A percentile compares a stretch with the other conserved stretches of the same genome.
Conservation (phyloP, 2,329 filamentous ascomycete species). For the Tolypocladium guangdongense region DNA sequence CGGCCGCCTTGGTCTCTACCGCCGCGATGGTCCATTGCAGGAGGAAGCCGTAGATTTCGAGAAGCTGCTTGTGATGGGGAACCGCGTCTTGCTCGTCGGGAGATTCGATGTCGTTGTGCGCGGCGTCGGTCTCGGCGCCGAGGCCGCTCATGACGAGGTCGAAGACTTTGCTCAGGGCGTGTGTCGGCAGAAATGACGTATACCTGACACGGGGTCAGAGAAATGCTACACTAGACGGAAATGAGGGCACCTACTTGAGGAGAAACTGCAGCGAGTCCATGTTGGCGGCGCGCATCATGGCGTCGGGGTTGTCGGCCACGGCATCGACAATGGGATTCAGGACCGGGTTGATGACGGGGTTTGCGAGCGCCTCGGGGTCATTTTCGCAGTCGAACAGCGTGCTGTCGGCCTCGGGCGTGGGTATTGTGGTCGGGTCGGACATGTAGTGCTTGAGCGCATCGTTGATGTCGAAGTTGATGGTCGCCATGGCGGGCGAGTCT, state of each 20-base stretch:
- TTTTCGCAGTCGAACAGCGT: constrained; percentile 85
- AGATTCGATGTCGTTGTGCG: constrained; percentile 76
- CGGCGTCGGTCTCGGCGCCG: constrained; percentile 72
- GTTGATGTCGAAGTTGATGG: constrained; percentile 88
- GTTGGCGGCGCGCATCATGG: constrained; percentile 63
- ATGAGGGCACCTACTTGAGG: constrained; percentile 75
- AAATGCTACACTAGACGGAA: constrained; percentile 3
- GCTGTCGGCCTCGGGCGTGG: constrained; percentile 75
- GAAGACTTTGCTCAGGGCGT: constrained; percentile 83
- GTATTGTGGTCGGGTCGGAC: constrained; percentile 75
- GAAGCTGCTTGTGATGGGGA: constrained; percentile 75
- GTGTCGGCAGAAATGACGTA: constrained; percentile 65
- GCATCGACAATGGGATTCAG: constrained; percentile 89
- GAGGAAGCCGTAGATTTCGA: constrained; percentile 90
- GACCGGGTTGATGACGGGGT: constrained; percentile 68
- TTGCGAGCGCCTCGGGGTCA: constrained; percentile 74
- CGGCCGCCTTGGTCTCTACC: constrained; percentile 87
- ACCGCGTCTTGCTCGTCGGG: constrained; percentile 80
- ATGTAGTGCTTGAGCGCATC: constrained; percentile 94
- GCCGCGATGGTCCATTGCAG: constrained; percentile 91
- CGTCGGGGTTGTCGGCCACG: constrained; percentile 84
- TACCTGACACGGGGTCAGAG: constrained; percentile 65
- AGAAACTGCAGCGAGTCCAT: constrained; percentile 94
- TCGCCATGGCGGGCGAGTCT: constrained; percentile 44
- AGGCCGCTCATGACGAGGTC: constrained; percentile 81